phyloP scores from a whole-genome alignment of 495 filamentous ascomycete species.

The Chlorociboria aeruginascens region DNA sequence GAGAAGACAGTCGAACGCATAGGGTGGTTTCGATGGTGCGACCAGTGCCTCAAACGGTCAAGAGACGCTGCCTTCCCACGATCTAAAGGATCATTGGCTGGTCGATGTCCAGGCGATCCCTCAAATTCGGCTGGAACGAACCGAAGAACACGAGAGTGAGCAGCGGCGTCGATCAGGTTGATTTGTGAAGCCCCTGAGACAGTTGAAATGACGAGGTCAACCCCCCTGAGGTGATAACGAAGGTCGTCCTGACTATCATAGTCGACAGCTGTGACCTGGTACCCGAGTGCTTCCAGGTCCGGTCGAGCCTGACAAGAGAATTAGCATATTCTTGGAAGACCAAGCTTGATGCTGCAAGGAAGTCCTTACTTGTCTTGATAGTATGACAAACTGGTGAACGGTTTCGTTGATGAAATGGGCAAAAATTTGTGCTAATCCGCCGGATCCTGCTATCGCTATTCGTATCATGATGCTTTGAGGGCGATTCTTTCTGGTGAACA shows the following conservation, averaged over 20 bases:
- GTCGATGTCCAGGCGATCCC: conserved; percentile 34
- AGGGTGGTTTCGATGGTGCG: conserved; percentile 26
- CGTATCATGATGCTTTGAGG: conserved; percentile 39
- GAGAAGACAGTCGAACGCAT: conserved; percentile 57
- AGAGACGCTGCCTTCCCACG: conserved; percentile 47
- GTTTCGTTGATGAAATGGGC: conserved; percentile 45
- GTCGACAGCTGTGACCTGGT: conserved; percentile 51
- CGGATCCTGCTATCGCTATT: conserved; percentile 62
- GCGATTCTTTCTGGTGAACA: neutral
- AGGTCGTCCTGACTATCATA: conserved; percentile 46
- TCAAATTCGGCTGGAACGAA: conserved; percentile 73
- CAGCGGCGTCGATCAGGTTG: conserved; percentile 60
- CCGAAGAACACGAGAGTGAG: conserved; percentile 46
- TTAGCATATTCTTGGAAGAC: conserved; percentile 12
- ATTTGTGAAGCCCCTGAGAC: conserved; percentile 52
- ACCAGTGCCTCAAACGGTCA: conserved; percentile 39
- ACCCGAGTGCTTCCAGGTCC: conserved; percentile 31
- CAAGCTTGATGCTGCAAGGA: conserved; percentile 11
- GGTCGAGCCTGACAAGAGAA: conserved; percentile 18
- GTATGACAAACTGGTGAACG: conserved; percentile 53
- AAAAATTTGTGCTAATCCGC: conserved; percentile 54
- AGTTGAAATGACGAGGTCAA: conserved; percentile 68
- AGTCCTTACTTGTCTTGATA: conserved; percentile 45
- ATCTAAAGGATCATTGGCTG: conserved; percentile 27
- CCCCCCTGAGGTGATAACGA: conserved; percentile 47